A percentile compares a stretch with the other conserved stretches of the same genome.
These are phyloP conservation scores for Cytospora schulzeri DNA, from an alignment of 2,329 filamentous ascomycete species.

Conservation along the genomic window DNA sequence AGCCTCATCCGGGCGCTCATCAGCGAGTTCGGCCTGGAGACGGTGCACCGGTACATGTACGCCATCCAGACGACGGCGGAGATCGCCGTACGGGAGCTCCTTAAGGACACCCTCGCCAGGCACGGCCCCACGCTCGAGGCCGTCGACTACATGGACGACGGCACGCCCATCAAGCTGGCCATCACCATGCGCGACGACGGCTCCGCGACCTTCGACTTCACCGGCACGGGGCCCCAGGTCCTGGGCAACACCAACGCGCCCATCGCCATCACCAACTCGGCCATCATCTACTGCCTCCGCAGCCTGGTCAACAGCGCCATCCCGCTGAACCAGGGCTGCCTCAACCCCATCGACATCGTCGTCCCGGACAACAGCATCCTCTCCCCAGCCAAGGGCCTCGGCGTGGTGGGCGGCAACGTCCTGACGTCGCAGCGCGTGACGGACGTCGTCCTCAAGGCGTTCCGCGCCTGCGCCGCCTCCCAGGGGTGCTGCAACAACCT, in stretches of 20 bases:
- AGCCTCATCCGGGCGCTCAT: conserved; percentile 71
- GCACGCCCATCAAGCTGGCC: conserved; percentile 38
- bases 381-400: conserved; percentile 34
- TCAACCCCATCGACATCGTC: conserved; percentile 37
- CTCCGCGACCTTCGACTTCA: conserved; percentile 30
- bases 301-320: conserved; percentile 39
- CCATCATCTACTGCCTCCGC: conserved; percentile 42
- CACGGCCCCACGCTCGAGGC: conserved; percentile 40
- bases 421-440: conserved; percentile 38
- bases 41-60: conserved; percentile 78
- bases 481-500: conserved; percentile 39
- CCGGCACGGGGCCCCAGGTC: conserved; percentile 38
- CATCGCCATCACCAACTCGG: conserved; percentile 41
- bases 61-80: conserved; percentile 78
- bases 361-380: conserved; percentile 37
- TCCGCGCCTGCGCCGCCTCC: conserved; percentile 32
- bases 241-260: conserved; percentile 42
- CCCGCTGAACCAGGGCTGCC: conserved; percentile 42
- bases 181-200: conserved; percentile 37
- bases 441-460: conserved; percentile 37
- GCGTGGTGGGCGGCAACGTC: conserved; percentile 62
- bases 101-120: conserved; percentile 64
- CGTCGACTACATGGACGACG: conserved; percentile 45
- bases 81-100: conserved; percentile 67
- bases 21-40: conserved; percentile 70